Evolutionary conservation across 1,284 basidiomycete genomes (phyloP), one percentile per base, ranked within the genome.

Genomic region (Abortiporus biennis): DNA sequence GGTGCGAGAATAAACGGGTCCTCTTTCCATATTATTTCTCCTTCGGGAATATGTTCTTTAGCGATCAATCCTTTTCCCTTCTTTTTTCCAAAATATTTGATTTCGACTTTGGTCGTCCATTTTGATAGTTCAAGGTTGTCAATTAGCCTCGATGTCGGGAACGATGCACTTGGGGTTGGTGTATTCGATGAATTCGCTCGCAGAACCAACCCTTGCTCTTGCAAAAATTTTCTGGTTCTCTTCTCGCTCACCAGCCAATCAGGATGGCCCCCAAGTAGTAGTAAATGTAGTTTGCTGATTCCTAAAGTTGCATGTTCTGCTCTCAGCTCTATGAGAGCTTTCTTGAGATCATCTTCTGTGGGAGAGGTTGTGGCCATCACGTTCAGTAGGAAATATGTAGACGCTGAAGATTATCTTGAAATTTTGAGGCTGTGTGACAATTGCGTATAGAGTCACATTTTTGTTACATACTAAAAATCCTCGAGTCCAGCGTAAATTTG

Each of bases 11-110:
- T 59, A 54, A 81, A 86, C 0, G 81, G 82, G 54, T 85, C 81
- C 57, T 94, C 91, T 46, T 80, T 84, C 85, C 91, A 94, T 4
- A 94, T 56, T 6, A 78, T 66, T 48, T 92, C 86, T 0, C 85
- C 88, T 52, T 79, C 72, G 9, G 65, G 61, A 44, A 93, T 82
- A 36, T 72, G 66, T 41, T 78, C 72, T 20, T 64, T 76, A 1
- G 88, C 86, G 1, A 93, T 75, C 22, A 94, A 67, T 0, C 92
- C 92, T 54, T 94, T 93, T 6, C 91, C 91, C 55, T 85, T 91
- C 47, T 71, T 65, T 41, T 72, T 68, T 38, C 79, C 71, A 55
- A 91, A 92, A 63, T 81, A 75, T 54, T 71, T 73, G 2, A 86
- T 83, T 41, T 76, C 68, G 9, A 88, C 72, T 54, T 83, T 86